Conservation (phyloP, 192 early-diverging fungal species). For the Spizellomyces sp. region DNA sequence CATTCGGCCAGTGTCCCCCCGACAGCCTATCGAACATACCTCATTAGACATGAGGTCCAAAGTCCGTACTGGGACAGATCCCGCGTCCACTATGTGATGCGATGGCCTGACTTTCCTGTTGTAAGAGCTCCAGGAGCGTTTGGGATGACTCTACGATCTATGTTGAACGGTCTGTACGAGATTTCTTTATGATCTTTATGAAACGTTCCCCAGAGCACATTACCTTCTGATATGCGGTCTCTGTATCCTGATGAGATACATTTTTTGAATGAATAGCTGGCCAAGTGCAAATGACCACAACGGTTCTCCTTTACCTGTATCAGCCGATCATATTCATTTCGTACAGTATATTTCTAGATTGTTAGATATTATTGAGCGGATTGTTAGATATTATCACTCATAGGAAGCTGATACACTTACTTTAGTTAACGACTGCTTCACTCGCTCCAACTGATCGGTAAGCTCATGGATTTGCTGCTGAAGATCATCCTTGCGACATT, state of each 20-base stretch:
- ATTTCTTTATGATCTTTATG: background rate
- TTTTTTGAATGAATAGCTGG: background rate
- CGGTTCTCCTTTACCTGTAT: constrained; percentile 7
- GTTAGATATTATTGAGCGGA: background rate
- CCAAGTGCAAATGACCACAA: background rate
- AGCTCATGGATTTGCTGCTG: constrained; percentile 6
- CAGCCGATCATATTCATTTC: constrained; percentile 22
- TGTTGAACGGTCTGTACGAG: background rate
- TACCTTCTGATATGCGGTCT: constrained; percentile 19
- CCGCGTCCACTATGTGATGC: too few species aligned
- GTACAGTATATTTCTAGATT: constrained; percentile 17
- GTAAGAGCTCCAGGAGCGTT: constrained; percentile 11
- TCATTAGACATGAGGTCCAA: too few species aligned
- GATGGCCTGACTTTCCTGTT: constrained; percentile 1
- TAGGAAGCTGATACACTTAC: background rate
- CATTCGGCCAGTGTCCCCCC: too few species aligned
- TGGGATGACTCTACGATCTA: constrained; percentile 33
- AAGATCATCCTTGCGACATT: constrained; percentile 7
- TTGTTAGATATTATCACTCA: too few species aligned
- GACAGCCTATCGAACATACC: too few species aligned
- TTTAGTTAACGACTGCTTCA: constrained; percentile 6
- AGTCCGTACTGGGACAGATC: too few species aligned
- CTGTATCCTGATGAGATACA: constrained; percentile 16
- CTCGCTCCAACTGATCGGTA: constrained; percentile 6
- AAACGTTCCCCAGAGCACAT: background rate